Base-by-base conservation (phyloP, 768 basidiomycete species). In the Thelephora ganbajun region DNA sequence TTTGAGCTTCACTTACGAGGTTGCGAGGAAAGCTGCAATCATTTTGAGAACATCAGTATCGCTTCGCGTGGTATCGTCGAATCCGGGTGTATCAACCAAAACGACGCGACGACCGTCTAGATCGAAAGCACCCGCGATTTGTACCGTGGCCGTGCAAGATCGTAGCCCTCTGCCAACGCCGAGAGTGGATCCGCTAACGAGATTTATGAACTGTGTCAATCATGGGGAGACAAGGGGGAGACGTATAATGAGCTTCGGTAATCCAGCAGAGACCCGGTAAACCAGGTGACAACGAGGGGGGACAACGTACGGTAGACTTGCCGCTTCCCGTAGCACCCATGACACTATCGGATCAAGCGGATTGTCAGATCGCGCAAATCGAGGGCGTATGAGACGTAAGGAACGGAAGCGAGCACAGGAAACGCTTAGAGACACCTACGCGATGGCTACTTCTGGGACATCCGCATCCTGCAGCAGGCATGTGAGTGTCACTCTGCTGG, bases 51-150 rank as follows among this genome's bases (percentile, higher is more conserved):
- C 39, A 13, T 58, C 55, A 18, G 42, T 33, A 22, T 57, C 56
- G n/a, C 35, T 33, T n/a, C 47, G 35, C 2, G 58, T 63, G 2
- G 74, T 71, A 53, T 79, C 75, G 52, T 76, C 76, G 49, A 79
- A 79, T 6, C 77, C 77, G 0, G 78, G 77, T 0, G 77, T 79
- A 53, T 80, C 78, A 43, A 79, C 69, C 14, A 80, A 54, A 1
- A 60, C 68, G 30, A 77, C 61, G 11, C 47, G 55, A 12, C 59
- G 60, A 1, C 69, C 70, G 35, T 70, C 66, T 12, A 76, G 53
- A 33, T 61, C 53, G 55, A 79, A 73, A 0, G 72, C 61, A 7
- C 63, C 51, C 0, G 71, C 63, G 3, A 66, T 59, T 46, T 70
- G 64, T 1, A 79, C 69, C 9, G 61, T 61, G 41, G 57, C 62